Percentiles rank a stretch among this genome's conserved stretches.
phyloP scores from a whole-genome alignment of 2,329 filamentous ascomycete species.

The Plectosphaerella plurivora region DNA sequence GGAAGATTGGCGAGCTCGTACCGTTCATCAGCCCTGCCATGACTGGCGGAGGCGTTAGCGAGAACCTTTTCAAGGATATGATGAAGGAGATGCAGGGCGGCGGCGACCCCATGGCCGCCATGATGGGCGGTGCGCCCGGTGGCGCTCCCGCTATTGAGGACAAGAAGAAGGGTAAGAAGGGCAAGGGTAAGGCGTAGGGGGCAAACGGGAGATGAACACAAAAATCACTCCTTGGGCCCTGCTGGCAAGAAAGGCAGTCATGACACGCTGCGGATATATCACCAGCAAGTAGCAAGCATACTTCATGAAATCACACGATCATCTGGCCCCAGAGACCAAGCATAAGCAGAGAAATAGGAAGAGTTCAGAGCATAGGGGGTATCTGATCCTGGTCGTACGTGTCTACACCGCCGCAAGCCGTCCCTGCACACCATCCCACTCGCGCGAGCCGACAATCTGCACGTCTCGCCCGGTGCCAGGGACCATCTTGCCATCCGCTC shows the following conservation, averaged over 20 bases:
- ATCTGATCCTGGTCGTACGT: slow-evolving; percentile 2
- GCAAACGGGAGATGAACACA: background rate
- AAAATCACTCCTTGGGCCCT: too few species aligned
- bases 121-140: slow-evolving; percentile 31
- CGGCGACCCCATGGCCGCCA: slow-evolving; percentile 39
- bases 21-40: slow-evolving; percentile 86
- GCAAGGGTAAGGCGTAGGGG: slow-evolving; percentile 36
- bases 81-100: slow-evolving; percentile 80
- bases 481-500: slow-evolving; percentile 37
- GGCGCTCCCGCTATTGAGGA: slow-evolving; percentile 21
- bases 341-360: background rate
- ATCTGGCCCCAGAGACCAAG: background rate
- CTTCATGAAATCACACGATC: too few species aligned
- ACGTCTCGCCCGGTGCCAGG: slow-evolving; percentile 33
- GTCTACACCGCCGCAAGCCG: slow-evolving; percentile 22
- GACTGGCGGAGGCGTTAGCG: slow-evolving; percentile 87
- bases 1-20: slow-evolving; percentile 82
- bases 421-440: slow-evolving; percentile 53
- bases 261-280: background rate
- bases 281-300: too few species aligned
- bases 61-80: slow-evolving; percentile 94
- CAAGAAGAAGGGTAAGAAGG: slow-evolving; percentile 43
- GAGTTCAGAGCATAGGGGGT: background rate
- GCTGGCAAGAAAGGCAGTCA: background rate
- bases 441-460: slow-evolving; percentile 47